Evolutionary conservation across 345 rosid genomes (phyloP).

Genomic region (Turnera subulata): DNA sequence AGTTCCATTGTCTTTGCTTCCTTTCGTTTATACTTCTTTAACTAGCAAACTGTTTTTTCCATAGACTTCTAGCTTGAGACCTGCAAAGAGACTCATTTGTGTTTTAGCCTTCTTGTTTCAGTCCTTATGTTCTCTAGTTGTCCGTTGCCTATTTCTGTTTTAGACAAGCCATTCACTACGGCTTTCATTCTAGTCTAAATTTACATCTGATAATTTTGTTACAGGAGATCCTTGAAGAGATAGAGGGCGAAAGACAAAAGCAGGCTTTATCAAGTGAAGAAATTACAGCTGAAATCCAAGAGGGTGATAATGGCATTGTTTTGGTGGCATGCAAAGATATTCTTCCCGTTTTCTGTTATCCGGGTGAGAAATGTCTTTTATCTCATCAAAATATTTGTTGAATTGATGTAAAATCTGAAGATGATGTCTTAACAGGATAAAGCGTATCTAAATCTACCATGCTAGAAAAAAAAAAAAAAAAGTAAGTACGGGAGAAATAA

Average conservation of each 20-base stretch:
- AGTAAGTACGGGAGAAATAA: too few relatives aligned
- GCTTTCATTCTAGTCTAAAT: constrained; percentile 1
- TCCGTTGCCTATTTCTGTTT: background rate
- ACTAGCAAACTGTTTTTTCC: background rate
- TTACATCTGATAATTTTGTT: constrained; percentile 16
- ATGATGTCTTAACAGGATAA: too few relatives aligned
- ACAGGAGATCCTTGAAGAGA: constrained; percentile 85
- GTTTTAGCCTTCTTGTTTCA: background rate
- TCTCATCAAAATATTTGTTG: too few relatives aligned
- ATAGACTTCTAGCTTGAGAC: background rate
- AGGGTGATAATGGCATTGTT: constrained; percentile 54
- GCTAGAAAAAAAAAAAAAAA: too few relatives aligned
- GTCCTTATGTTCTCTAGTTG: constrained; percentile 3
- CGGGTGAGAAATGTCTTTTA: too few relatives aligned
- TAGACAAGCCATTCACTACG: background rate
- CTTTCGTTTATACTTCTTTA: constrained; percentile 9
- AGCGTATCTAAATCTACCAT: too few relatives aligned
- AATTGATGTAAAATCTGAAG: too few relatives aligned
- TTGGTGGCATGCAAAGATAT: constrained; percentile 93
- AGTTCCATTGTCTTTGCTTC: constrained; percentile 44
- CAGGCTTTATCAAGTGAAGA: constrained; percentile 35
- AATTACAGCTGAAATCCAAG: constrained; percentile 32
- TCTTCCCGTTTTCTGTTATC: too few relatives aligned
- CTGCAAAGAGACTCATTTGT: background rate
- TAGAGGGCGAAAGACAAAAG: constrained; percentile 71